Percentiles rank a stretch among this genome's conserved stretches.
Conservation (phyloP, 345 rosid species). For the Pistacia atlantica region DNA sequence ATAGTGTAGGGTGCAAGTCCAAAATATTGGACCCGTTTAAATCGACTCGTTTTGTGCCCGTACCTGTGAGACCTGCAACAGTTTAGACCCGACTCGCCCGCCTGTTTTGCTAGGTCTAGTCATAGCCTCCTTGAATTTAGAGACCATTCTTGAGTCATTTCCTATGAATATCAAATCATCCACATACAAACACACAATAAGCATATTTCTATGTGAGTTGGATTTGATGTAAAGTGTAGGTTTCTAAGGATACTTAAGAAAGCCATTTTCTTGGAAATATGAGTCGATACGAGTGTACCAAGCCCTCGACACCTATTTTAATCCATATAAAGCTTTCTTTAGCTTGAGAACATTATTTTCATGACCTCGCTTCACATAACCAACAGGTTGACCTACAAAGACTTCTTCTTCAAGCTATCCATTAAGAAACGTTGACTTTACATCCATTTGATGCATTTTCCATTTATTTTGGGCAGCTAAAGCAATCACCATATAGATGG, state of each 20-base stretch:
- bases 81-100: no score
- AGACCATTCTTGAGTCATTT: background rate
- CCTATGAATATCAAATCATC: slow-evolving; percentile 1
- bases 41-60: no score
- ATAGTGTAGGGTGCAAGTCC: no score
- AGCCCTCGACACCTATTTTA: background rate
- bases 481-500: no score
- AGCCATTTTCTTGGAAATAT: background rate
- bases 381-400: background rate
- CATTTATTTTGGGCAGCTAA: no score
- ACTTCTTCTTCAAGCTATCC: background rate
- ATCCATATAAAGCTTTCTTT: background rate
- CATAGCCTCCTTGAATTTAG: background rate
- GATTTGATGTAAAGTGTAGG: background rate
- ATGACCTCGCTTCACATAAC: background rate
- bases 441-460: background rate
- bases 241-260: background rate
- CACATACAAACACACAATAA: background rate
- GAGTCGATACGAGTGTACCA: background rate
- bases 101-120: no score
- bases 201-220: background rate
- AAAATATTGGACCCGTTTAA: no score
- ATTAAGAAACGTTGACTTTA: background rate
- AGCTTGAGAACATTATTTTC: background rate
- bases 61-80: no score